phyloP scores from a whole-genome alignment of 768 basidiomycete genomes.

The Tubosaeta sp. region DNA sequence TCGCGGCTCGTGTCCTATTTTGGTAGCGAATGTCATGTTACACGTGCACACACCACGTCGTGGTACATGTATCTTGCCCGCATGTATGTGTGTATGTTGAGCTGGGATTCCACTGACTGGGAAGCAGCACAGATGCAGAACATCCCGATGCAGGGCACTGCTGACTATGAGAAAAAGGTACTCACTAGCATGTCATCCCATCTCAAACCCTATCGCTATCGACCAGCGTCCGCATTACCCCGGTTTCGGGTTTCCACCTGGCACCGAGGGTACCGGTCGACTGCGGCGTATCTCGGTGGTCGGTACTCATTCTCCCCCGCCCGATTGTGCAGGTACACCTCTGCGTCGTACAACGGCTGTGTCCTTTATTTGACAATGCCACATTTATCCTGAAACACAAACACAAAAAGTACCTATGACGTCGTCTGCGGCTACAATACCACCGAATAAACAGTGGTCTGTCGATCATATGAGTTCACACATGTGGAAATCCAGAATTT shows the following conservation, averaged over 20 bases:
- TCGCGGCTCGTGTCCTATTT: background rate
- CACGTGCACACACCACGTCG: background rate
- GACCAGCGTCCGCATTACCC: background rate
- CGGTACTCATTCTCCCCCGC: background rate
- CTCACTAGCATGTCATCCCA: background rate
- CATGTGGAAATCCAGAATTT: too few species aligned
- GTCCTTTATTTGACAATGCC: too few species aligned
- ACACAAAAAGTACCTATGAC: background rate
- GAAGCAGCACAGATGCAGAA: background rate
- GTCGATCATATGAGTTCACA: background rate
- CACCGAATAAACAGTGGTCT: background rate
- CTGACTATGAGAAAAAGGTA: too few species aligned
- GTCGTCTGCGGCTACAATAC: background rate
- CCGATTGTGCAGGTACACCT: background rate
- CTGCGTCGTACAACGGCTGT: background rate
- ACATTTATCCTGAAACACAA: background rate
- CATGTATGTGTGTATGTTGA: background rate
- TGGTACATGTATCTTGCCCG: background rate
- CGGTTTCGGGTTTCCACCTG: background rate
- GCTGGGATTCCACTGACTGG: background rate
- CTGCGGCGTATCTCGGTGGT: background rate
- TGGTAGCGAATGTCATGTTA: background rate
- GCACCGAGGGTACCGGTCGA: background rate
- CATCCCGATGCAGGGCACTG: background rate
- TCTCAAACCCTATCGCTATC: background rate